These are phyloP conservation scores for Apodospora peruviana DNA, from an alignment of 495 filamentous ascomycete species.

Conservation along the genomic window DNA sequence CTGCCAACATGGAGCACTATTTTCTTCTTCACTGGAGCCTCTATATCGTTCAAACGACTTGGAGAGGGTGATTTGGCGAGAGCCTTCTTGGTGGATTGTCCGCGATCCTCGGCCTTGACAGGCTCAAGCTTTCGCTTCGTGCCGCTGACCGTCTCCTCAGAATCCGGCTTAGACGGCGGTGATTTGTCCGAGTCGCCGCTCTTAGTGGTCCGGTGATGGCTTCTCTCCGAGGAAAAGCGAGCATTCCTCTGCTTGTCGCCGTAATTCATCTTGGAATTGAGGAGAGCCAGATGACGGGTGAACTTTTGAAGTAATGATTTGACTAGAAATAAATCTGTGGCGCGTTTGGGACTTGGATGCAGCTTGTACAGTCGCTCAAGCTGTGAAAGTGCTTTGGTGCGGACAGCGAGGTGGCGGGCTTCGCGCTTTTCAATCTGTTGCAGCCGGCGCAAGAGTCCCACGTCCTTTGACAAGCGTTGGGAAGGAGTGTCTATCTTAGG, in stretches of 20 bases:
- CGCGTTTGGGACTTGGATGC: background rate
- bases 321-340: background rate
- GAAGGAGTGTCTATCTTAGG: background rate
- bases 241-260: background rate
- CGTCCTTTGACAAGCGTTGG: background rate
- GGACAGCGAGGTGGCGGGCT: background rate
- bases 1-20: no score
- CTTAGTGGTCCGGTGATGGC: constrained; percentile 1
- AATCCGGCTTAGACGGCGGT: background rate
- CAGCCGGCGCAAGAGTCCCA: background rate
- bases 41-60: no score
- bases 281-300: background rate
- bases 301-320: background rate
- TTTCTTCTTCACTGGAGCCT: no score
- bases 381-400: constrained; percentile 1
- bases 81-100: background rate
- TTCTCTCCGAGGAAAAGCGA: background rate
- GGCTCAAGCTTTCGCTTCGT: background rate
- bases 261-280: background rate
- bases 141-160: background rate
- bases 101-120: background rate
- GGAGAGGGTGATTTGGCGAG: background rate
- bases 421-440: constrained; percentile 1
- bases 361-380: constrained; percentile 2
- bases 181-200: constrained; percentile 3